Conservation (phyloP, 805 yeast species). For the Osmozyma mogii region DNA sequence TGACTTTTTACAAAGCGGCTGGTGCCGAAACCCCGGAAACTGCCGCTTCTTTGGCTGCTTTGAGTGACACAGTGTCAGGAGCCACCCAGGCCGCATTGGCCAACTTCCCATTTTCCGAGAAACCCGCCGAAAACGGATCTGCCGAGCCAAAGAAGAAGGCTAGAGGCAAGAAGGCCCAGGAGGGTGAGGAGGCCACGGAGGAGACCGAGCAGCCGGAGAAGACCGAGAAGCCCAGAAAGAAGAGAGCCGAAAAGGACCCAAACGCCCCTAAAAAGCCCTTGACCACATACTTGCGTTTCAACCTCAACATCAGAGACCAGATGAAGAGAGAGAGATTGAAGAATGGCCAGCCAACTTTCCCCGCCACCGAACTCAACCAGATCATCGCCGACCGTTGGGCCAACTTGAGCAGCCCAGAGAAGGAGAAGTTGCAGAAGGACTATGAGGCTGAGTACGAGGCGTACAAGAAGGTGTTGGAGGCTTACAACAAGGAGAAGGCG, state of each 20-base stretch:
- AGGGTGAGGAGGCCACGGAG: neutral
- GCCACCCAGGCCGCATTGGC: constrained; percentile 28
- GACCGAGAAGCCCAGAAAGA: constrained; percentile 5
- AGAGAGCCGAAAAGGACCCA: constrained; percentile 2
- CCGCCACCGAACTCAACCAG: constrained; percentile 72
- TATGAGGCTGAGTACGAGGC: constrained; percentile 6
- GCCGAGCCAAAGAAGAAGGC: constrained; percentile 7
- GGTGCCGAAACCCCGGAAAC: constrained; percentile 37
- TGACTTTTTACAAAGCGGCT: constrained; percentile 61
- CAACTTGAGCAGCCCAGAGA: constrained; percentile 50
- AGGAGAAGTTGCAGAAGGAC: constrained; percentile 9
- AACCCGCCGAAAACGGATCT: constrained; percentile 16
- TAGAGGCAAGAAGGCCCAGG: constrained; percentile 3
- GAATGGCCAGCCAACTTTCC: constrained; percentile 50
- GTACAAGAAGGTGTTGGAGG: constrained; percentile 12
- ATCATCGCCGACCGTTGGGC: constrained; percentile 78
- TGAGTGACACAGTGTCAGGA: constrained; percentile 18
- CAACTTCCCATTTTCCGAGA: constrained; percentile 22
- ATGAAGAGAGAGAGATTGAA: constrained; percentile 20
- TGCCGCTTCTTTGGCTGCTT: constrained; percentile 25
- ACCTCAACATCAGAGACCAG: constrained; percentile 27
- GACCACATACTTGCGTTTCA: constrained; percentile 75
- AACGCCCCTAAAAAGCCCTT: constrained; percentile 88
- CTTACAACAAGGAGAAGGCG: constrained; percentile 4
- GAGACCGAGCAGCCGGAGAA: constrained; percentile 7